These are phyloP conservation scores for Aspergillus jensenii DNA, from an alignment of 2,329 filamentous ascomycete genomes.

Conservation along the genomic window DNA sequence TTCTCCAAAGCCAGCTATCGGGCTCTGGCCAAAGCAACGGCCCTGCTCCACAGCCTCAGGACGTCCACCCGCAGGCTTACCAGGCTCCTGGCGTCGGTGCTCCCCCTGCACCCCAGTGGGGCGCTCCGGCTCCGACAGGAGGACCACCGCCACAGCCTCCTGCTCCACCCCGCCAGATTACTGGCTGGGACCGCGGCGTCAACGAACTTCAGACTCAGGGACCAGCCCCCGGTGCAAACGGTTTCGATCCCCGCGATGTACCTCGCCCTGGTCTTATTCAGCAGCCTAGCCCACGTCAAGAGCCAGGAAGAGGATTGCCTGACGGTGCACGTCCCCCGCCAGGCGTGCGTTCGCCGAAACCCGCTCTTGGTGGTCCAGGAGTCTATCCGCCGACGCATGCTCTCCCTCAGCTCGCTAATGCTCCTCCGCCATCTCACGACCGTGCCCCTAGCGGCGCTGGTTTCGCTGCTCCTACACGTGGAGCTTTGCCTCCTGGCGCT, in stretches of 20 bases:
- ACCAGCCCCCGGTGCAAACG: slow-evolving; percentile 58
- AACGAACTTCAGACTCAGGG: slow-evolving; percentile 70
- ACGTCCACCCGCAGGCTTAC: slow-evolving; percentile 94
- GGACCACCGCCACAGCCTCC: slow-evolving; percentile 56
- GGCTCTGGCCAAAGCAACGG: slow-evolving; percentile 69
- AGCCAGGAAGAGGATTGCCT: slow-evolving; percentile 68
- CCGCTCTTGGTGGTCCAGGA: slow-evolving; percentile 53
- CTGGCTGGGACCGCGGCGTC: slow-evolving; percentile 65
- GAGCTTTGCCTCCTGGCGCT: slow-evolving; percentile 40
- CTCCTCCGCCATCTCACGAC: slow-evolving; percentile 44
- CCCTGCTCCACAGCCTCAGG: slow-evolving; percentile 75
- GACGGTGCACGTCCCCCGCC: slow-evolving; percentile 60
- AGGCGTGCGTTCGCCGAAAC: slow-evolving; percentile 61
- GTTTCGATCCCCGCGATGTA: slow-evolving; percentile 76
- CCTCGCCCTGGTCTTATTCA: slow-evolving; percentile 68
- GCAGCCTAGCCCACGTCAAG: slow-evolving; percentile 74
- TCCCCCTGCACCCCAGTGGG: slow-evolving; percentile 87
- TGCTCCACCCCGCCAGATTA: slow-evolving; percentile 62
- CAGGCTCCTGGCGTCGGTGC: slow-evolving; percentile 79
- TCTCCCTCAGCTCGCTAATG: slow-evolving; percentile 52
- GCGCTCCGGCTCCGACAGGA: slow-evolving; percentile 62
- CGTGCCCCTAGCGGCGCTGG: slow-evolving; percentile 31
- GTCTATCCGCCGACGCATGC: slow-evolving; percentile 52
- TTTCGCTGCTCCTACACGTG: slow-evolving; percentile 41
- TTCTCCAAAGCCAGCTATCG: slow-evolving; percentile 76